Conservation (phyloP, 2,329 filamentous ascomycete species). For the Tothia fuscella region DNA sequence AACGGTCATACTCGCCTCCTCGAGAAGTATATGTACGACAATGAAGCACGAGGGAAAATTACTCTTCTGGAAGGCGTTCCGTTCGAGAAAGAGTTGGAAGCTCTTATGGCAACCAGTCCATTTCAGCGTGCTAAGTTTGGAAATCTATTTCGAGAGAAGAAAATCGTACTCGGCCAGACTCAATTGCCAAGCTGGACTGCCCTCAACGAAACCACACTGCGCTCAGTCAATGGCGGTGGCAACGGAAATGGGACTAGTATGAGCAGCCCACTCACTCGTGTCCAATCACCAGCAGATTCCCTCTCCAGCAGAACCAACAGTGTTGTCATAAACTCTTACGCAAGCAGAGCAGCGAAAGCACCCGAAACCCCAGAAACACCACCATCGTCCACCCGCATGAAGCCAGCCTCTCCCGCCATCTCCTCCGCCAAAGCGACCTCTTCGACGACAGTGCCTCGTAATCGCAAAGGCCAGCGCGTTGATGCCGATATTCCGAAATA, state of each 20-base stretch:
- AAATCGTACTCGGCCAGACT: conserved; percentile 1
- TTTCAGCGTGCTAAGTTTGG: conserved; percentile 40
- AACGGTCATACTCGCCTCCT: conserved; percentile 42
- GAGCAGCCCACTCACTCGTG: too few species aligned
- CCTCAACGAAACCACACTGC: conserved; percentile 1
- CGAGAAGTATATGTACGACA: conserved; percentile 36
- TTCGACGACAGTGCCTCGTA: conserved; percentile 37
- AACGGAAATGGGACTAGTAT: not conserved
- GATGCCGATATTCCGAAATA: conserved; percentile 43
- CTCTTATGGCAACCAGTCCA: conserved; percentile 28
- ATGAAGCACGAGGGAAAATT: conserved; percentile 34
- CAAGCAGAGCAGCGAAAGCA: not conserved
- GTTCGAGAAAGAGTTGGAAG: conserved; percentile 41
- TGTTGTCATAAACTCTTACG: not conserved
- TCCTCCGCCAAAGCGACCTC: conserved; percentile 21
- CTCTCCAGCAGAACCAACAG: not conserved
- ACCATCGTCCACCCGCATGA: conserved; percentile 24
- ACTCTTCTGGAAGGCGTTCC: conserved; percentile 45
- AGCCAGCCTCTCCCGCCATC: conserved; percentile 25
- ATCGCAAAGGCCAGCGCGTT: conserved; percentile 47
- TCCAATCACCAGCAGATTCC: conserved; percentile 4
- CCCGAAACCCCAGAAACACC: conserved; percentile 12
- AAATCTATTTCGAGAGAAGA: conserved; percentile 36
- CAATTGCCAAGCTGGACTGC: not conserved
- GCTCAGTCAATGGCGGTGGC: not conserved